phyloP scores from a whole-genome alignment of 1,284 basidiomycete species.

The Ustilago loliicola region DNA sequence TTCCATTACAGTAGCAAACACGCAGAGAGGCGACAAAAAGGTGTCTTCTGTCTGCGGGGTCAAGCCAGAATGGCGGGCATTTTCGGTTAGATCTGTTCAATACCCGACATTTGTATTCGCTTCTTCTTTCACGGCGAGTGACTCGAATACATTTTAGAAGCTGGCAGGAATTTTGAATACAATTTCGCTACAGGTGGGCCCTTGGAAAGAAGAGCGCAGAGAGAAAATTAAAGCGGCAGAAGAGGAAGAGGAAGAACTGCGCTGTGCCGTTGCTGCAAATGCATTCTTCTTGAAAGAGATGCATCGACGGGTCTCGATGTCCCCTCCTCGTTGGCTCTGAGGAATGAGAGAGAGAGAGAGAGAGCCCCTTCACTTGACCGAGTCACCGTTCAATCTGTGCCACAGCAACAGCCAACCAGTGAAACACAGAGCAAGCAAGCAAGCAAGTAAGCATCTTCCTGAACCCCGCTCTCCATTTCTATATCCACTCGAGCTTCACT shows the following conservation, averaged over 20 bases:
- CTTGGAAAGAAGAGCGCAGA: background rate
- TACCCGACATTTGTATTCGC: constrained; percentile 15
- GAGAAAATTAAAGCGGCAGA: constrained; percentile 5
- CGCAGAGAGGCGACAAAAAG: too few relatives aligned
- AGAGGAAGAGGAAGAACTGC: constrained; percentile 2
- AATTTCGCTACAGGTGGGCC: background rate
- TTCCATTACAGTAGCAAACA: background rate
- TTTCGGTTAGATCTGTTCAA: constrained; percentile 32
- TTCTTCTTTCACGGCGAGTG: constrained; percentile 12
- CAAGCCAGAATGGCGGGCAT: constrained; percentile 15
- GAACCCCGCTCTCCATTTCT: constrained; percentile 3
- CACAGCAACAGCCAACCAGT: background rate
- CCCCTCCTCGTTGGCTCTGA: background rate
- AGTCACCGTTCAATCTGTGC: constrained; percentile 10
- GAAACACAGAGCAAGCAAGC: background rate
- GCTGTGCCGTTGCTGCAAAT: background rate
- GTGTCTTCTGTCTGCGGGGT: constrained; percentile 4
- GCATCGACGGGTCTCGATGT: background rate
- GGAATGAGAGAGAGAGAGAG: too few relatives aligned
- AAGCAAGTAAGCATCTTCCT: constrained; percentile 5
- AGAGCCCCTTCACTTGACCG: constrained; percentile 1
- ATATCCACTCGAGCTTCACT: background rate
- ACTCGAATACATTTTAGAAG: constrained; percentile 2
- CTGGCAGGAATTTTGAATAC: constrained; percentile 7
- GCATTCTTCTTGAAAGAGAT: background rate